Evolutionary conservation across 495 filamentous ascomycete species (phyloP).

Genomic region (Penicillium daleae): DNA sequence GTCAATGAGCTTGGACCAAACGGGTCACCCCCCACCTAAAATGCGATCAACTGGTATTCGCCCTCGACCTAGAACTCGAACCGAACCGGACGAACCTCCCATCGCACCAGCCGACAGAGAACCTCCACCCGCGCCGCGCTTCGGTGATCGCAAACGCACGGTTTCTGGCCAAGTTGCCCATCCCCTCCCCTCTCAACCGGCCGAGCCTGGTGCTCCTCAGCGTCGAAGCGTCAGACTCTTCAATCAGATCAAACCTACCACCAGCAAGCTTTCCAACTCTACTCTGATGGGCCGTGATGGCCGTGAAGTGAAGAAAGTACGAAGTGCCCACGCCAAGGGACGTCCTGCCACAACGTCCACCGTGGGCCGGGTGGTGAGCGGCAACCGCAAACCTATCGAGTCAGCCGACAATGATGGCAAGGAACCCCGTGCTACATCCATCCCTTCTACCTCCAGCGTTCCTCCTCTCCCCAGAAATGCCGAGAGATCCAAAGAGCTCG

Average conservation of each 20-base stretch:
- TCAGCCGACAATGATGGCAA: slow-evolving; percentile 69
- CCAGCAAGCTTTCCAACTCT: slow-evolving; percentile 55
- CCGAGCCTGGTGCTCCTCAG: slow-evolving; percentile 70
- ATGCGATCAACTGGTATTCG: slow-evolving; percentile 60
- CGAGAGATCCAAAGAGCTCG: slow-evolving; percentile 65
- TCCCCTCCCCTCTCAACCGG: slow-evolving; percentile 51
- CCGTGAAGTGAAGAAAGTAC: slow-evolving; percentile 78
- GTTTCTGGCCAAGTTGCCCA: slow-evolving; percentile 80
- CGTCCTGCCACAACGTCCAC: slow-evolving; percentile 59
- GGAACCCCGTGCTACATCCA: slow-evolving; percentile 43
- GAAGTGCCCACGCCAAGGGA: slow-evolving; percentile 63
- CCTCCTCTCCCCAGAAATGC: slow-evolving; percentile 35
- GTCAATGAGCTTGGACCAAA: slow-evolving; percentile 51
- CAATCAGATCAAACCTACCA: slow-evolving; percentile 67
- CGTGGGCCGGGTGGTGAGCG: slow-evolving; percentile 84
- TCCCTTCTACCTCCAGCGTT: slow-evolving; percentile 30
- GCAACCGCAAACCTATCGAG: slow-evolving; percentile 68
- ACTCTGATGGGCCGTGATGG: slow-evolving; percentile 60
- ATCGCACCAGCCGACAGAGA: slow-evolving; percentile 39
- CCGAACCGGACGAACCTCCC: slow-evolving; percentile 54
- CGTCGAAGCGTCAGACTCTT: slow-evolving; percentile 80
- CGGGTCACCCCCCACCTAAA: slow-evolving; percentile 64
- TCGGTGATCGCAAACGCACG: slow-evolving; percentile 76
- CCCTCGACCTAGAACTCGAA: slow-evolving; percentile 52
- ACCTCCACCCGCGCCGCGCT: slow-evolving; percentile 35